Base-by-base conservation (phyloP, 352 stramenopile genomes). In the Pythium biforme region DNA sequence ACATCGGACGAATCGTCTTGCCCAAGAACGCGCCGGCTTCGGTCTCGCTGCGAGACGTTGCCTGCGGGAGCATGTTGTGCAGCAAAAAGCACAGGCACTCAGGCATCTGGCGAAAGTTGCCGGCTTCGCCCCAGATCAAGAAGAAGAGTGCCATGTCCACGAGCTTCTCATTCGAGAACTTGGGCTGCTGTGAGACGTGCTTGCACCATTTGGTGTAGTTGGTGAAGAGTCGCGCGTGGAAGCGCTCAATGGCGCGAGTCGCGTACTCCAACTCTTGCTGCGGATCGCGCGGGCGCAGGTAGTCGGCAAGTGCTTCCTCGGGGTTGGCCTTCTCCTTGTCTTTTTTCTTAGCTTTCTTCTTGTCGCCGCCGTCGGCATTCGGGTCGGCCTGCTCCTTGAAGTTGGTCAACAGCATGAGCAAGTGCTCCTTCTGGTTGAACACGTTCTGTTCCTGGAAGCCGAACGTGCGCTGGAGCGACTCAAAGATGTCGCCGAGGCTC, bases 161-260 rank as follows among this genome's bases (percentile, higher is more conserved):
- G 17, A 93, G 47, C 43, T 85, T 84, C 22, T 95, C 86, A 43
- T 68, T 91, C 29, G 75, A 79, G 61, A 95, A 95, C 23, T 74
- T 72, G 8, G 86, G 86, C 67, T 92, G 91, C 23, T 80, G 81
- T 33, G 77, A 89, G 8, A 95, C 68, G 72, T 93, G 92, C 72
- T 93, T 93, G 73, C 82, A 92, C 86, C 86, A 95, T 73, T 95
- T 95, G 63, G 63, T 80, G 66, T 95, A 95, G 77, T 95, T 95
- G 59, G 77, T 74, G 43, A 95, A 95, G 41, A 95, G 66, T 12
- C 84, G 79, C 26, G 48, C 57, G 59, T 95, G 86, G 62, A 95
- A 86, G 47, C 81, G 81, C 51, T 88, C 84, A 49, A 91, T 84
- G 20, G 76, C 83, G 58, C 90, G 89, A 55, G 83, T 86, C 33